Percentiles rank a stretch among this genome's conserved stretches.
phyloP scores from a whole-genome alignment of 768 basidiomycete species.

The Hypholoma sublateritium region DNA sequence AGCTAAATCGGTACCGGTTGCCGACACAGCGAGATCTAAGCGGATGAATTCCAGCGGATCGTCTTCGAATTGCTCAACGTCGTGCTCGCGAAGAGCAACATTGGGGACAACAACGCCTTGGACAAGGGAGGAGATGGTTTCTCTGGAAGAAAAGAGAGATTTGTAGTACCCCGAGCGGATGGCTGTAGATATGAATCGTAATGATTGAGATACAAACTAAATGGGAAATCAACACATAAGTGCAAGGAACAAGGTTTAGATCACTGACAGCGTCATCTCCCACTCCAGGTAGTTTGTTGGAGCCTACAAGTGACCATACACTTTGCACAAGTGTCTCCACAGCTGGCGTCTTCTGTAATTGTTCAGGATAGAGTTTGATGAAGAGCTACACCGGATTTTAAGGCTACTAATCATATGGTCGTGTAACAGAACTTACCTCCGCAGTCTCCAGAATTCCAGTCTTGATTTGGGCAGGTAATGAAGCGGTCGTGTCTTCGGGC shows the following conservation, averaged over 20 bases:
- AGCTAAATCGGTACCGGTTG: conserved; percentile 64
- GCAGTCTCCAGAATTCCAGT: conserved; percentile 88
- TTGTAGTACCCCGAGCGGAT: conserved; percentile 88
- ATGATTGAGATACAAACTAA: conserved; percentile 86
- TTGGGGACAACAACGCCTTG: conserved; percentile 95
- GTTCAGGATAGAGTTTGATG: conserved; percentile 81
- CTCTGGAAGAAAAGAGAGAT: conserved; percentile 74
- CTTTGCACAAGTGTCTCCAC: conserved; percentile 77
- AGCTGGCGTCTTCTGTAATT: conserved; percentile 60
- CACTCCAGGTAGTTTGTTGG: conserved; percentile 64
- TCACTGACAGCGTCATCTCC: conserved; percentile 70
- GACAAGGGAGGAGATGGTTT: conserved; percentile 79
- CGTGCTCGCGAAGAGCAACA: conserved; percentile 82
- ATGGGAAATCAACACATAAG: not conserved
- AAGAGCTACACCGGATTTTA: conserved; percentile 52
- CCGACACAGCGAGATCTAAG: conserved; percentile 73
- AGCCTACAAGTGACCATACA: conserved; percentile 88
- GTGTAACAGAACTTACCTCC: conserved; percentile 52
- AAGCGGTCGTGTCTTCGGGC: conserved; percentile 82
- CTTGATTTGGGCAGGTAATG: conserved; percentile 87
- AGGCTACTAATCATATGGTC: not conserved
- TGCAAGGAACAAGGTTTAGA: not conserved
- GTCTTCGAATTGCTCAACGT: conserved; percentile 95
- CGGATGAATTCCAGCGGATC: conserved; percentile 95
- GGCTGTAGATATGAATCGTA: conserved; percentile 89